These are phyloP conservation scores for Triglochin maritima DNA, from an alignment of 106 monocot genomes.

Conservation along the genomic window DNA sequence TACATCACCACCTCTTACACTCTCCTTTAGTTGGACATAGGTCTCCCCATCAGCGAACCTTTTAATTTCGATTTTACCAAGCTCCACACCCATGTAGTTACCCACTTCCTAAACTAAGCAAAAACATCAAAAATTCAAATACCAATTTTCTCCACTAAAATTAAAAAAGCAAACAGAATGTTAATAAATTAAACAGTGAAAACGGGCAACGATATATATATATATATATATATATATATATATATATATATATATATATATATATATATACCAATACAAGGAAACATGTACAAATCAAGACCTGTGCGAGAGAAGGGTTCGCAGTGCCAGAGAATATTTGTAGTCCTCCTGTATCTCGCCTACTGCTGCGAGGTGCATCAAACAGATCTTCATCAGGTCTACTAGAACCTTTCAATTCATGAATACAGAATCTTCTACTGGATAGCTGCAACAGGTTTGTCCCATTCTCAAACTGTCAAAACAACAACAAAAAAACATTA, in stretches of 20 bases:
- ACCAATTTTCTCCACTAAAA: neutral
- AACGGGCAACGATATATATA: neutral
- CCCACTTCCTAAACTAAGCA: constrained; percentile 22
- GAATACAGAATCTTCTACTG: no score
- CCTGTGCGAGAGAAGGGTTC: constrained; percentile 29
- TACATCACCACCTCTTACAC: constrained; percentile 46
- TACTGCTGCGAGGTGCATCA: no score
- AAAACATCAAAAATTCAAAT: no score
- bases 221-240: neutral
- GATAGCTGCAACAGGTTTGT: no score
- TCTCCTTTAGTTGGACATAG: constrained; percentile 42
- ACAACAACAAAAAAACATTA: no score
- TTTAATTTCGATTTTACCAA: constrained; percentile 33
- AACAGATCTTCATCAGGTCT: no score
- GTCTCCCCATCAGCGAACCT: constrained; percentile 33
- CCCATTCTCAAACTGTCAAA: no score
- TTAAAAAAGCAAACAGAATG: neutral
- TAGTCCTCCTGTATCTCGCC: constrained; percentile 6
- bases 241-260: neutral
- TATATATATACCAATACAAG: neutral
- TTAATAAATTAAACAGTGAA: neutral
- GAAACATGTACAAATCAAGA: neutral
- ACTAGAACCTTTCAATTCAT: no score
- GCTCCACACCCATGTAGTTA: constrained; percentile 21
- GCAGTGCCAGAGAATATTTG: constrained; percentile 28